These are phyloP conservation scores for Blumeria hordei DNA, from an alignment of 2,329 filamentous ascomycete species.

Conservation along the genomic window DNA sequence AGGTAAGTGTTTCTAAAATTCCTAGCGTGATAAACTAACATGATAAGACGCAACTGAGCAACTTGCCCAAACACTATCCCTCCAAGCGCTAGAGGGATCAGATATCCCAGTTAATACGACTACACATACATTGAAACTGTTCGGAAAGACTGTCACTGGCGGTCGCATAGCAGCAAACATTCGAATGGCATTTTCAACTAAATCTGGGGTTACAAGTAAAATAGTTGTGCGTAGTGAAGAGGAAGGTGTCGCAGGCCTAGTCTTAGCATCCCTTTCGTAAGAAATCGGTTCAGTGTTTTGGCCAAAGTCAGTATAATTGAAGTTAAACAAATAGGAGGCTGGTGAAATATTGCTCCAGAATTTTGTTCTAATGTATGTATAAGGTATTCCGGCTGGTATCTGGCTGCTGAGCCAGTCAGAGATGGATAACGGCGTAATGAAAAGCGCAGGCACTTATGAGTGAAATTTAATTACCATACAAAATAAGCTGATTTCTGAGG, in stretches of 20 bases:
- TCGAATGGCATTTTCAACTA: slow-evolving; percentile 82
- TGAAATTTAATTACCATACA: too few species aligned
- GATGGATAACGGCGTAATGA: too few species aligned
- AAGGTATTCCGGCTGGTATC: too few species aligned
- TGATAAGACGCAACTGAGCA: slow-evolving; percentile 67
- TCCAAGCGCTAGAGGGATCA: slow-evolving; percentile 85
- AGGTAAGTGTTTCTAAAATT: slow-evolving; percentile 27
- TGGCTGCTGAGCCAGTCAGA: too few species aligned
- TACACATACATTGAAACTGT: slow-evolving; percentile 83
- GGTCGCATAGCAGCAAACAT: slow-evolving; percentile 72
- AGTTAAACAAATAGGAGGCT: too few species aligned
- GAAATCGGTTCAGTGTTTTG: not conserved
- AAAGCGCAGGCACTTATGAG: too few species aligned
- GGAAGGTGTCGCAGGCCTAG: slow-evolving; percentile 62
- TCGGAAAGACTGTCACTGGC: slow-evolving; percentile 82
- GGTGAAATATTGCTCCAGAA: too few species aligned
- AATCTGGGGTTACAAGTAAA: slow-evolving; percentile 88
- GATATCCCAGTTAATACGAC: slow-evolving; percentile 72
- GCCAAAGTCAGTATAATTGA: too few species aligned
- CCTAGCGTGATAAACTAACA: slow-evolving; percentile 10
- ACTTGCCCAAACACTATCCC: slow-evolving; percentile 60
- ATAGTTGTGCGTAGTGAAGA: slow-evolving; percentile 82
- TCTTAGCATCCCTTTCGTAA: slow-evolving; percentile 56
- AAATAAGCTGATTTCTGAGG: too few species aligned
- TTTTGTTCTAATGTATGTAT: too few species aligned